Evolutionary conservation across 2,329 filamentous ascomycete species (phyloP), one percentile per base, ranked within the genome.

Genomic region (Incumbomyces delicatus): DNA sequence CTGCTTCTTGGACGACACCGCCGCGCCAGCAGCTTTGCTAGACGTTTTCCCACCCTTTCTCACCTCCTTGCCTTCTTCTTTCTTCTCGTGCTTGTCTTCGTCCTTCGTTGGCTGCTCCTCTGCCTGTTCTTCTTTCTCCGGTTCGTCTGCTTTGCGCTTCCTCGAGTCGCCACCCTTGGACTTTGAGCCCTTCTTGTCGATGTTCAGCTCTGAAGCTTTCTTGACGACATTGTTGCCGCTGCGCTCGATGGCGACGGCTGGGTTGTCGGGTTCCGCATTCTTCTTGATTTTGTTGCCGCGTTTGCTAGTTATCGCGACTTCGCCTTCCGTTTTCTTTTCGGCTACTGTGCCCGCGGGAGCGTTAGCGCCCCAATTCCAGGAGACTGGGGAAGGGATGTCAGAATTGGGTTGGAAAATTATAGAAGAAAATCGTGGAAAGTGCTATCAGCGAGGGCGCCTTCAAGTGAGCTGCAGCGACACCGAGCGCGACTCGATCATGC

Each of bases 151-250:
- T 27, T 49, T 50, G 16, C 40, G 32, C 12, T 52, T 49, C 45
- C 50, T 46, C 20, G 47, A 29, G 33, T 50, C 50, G 29, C 46
- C 46, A 18, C 44, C 53, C 54, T 58, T 63, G 50, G 17, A 27
- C 13, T 46, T 42, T 13, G 33, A 39, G 20, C 37, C 43, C 50
- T 69, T 68, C 55, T 73, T 59, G 47, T 80, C 75, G 30, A 81
- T 67, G 2, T 73, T 70, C 22, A 82, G 65, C 63, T 83, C 79
- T 36, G 70, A 74, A 11, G 78, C 76, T 51, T 70, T 71, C 66
- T 83, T 81, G 44, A 81, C 77, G 16, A 81, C 78, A 60, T 83
- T 78, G 56, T 82, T 80, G 40, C 79, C 78, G 12, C 70, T 66
- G 38, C 77, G 70, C 55, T 70, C 68, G 55, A 83, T 64, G 52